These are phyloP conservation scores for Leccinum subgranulosum DNA, from an alignment of 768 basidiomycete species.

Conservation along the genomic window DNA sequence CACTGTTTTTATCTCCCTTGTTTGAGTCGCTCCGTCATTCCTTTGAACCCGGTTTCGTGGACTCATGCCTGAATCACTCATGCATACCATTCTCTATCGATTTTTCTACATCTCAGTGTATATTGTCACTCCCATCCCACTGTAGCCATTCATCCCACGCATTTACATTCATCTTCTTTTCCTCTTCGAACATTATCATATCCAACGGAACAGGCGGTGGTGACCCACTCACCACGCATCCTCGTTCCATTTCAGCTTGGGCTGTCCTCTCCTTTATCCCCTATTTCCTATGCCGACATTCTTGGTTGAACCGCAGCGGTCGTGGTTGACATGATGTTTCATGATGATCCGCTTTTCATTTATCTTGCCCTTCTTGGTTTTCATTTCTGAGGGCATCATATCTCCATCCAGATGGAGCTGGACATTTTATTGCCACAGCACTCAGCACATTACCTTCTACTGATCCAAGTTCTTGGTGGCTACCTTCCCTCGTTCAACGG, in stretches of 20 bases:
- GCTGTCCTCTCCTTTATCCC: conserved; percentile 17
- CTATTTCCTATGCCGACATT: background rate
- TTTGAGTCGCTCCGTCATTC: background rate
- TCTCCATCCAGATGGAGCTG: conserved; percentile 22
- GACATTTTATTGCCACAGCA: conserved; percentile 9
- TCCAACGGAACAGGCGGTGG: conserved; percentile 1
- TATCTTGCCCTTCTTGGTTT: conserved; percentile 2
- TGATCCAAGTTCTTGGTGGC: background rate
- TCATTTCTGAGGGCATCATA: conserved; percentile 1
- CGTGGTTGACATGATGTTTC: background rate
- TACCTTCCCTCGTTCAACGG: background rate
- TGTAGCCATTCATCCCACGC: conserved; percentile 31
- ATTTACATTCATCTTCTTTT: conserved; percentile 16
- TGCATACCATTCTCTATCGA: conserved; percentile 19
- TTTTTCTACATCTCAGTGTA: conserved; percentile 26
- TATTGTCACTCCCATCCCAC: conserved; percentile 26
- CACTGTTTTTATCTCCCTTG: background rate
- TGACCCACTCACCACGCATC: background rate
- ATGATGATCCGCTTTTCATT: conserved; percentile 5
- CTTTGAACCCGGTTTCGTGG: conserved; percentile 1
- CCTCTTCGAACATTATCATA: background rate
- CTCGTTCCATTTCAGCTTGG: conserved; percentile 4
- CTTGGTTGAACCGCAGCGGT: conserved; percentile 1
- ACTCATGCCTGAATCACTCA: conserved; percentile 7
- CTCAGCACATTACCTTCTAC: background rate